These are phyloP conservation scores for Trematosphaeria pertusa DNA, from an alignment of 2,329 filamentous ascomycete genomes.

Conservation along the genomic window DNA sequence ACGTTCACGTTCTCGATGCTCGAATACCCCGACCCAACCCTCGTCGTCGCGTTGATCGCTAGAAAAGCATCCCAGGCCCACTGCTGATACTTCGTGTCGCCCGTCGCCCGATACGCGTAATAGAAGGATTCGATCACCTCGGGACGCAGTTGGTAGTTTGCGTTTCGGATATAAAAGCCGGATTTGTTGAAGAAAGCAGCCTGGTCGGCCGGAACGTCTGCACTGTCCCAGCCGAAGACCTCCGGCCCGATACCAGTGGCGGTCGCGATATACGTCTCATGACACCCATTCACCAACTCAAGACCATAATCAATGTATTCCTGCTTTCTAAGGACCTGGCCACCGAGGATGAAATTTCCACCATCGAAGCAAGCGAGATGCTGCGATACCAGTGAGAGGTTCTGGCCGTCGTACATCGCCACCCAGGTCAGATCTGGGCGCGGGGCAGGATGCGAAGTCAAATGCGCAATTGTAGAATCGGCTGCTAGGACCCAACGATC, in stretches of 20 bases:
- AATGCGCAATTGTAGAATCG: constrained; percentile 75
- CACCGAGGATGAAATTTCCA: constrained; percentile 84
- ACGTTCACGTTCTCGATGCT: constrained; percentile 71
- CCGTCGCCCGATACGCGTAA: constrained; percentile 84
- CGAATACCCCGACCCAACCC: constrained; percentile 71
- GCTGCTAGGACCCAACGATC: constrained; percentile 77
- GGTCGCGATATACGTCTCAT: constrained; percentile 73
- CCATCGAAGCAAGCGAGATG: constrained; percentile 81
- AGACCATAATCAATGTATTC: constrained; percentile 79
- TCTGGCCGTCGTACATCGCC: constrained; percentile 61
- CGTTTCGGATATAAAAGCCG: constrained; percentile 74
- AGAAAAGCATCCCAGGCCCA: constrained; percentile 84
- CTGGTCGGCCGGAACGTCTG: constrained; percentile 44
- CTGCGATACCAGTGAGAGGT: constrained; percentile 48
- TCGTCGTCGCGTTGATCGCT: constrained; percentile 69
- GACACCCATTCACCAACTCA: constrained; percentile 73
- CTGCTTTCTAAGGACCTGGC: constrained; percentile 69
- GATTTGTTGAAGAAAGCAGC: constrained; percentile 67
- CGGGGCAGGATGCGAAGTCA: constrained; percentile 71
- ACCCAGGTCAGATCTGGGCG: constrained; percentile 77
- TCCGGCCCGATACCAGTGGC: constrained; percentile 80
- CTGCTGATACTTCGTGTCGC: constrained; percentile 77
- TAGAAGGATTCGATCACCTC: constrained; percentile 87
- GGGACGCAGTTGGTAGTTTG: constrained; percentile 73
- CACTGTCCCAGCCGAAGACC: constrained; percentile 49